These are phyloP conservation scores for Candida anglica DNA, from an alignment of 805 yeast species.

Conservation along the genomic window DNA sequence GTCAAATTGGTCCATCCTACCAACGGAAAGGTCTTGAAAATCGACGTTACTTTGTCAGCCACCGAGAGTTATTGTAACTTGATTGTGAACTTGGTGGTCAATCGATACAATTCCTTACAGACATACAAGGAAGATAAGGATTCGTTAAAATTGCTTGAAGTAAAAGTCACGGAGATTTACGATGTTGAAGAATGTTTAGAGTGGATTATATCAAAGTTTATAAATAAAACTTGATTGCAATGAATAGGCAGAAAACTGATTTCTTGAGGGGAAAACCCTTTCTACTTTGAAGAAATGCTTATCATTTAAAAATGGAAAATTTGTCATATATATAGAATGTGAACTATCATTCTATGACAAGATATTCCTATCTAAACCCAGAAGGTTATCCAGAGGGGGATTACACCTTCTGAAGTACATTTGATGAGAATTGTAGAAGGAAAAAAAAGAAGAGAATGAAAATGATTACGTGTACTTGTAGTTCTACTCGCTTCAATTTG, in stretches of 20 bases:
- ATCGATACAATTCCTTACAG: slow-evolving; percentile 20
- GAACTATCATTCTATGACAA: too few species aligned
- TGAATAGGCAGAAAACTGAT: too few species aligned
- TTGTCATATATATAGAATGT: background rate
- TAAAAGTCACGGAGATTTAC: slow-evolving; percentile 45
- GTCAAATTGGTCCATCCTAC: slow-evolving; percentile 15
- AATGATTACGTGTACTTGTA: too few species aligned
- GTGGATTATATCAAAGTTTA: slow-evolving; percentile 46
- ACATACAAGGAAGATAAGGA: slow-evolving; percentile 24
- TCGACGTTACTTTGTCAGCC: slow-evolving; percentile 29
- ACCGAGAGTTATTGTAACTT: slow-evolving; percentile 40
- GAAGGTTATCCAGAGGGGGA: too few species aligned
- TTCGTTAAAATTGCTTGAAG: slow-evolving; percentile 39
- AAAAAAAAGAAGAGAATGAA: too few species aligned
- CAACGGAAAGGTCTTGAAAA: slow-evolving; percentile 16
- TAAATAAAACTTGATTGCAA: slow-evolving; percentile 9
- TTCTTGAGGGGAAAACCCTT: too few species aligned
- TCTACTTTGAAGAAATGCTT: background rate
- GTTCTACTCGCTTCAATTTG: too few species aligned
- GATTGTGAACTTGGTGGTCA: slow-evolving; percentile 30
- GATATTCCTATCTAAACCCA: too few species aligned
- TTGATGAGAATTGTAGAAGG: too few species aligned
- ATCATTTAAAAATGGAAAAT: background rate
- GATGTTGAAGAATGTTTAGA: slow-evolving; percentile 54
- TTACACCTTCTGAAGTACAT: too few species aligned